These are phyloP conservation scores for Begonia loranthoides DNA, from an alignment of 306 rosid species.

Conservation along the genomic window DNA sequence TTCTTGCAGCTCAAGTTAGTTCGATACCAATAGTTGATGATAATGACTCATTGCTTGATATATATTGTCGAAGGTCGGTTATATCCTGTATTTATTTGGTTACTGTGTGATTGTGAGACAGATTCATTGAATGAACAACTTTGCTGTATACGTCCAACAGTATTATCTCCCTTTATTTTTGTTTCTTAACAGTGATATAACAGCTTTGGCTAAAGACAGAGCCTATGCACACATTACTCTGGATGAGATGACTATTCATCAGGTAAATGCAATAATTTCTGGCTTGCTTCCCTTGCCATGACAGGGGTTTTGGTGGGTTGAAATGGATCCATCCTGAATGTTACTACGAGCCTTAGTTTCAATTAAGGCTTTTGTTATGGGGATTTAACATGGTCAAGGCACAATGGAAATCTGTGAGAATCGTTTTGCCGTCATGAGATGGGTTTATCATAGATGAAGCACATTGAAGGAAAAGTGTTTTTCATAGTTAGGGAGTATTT, in stretches of 20 bases:
- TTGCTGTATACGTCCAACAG: neutral
- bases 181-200: conserved; percentile 60
- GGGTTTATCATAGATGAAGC: too few relatives aligned
- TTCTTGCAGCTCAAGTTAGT: conserved; percentile 50
- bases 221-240: conserved; percentile 80
- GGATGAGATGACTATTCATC: conserved; percentile 93
- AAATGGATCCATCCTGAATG: too few relatives aligned
- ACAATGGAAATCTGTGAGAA: too few relatives aligned
- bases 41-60: conserved; percentile 75
- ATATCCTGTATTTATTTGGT: neutral
- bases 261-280: conserved; percentile 28
- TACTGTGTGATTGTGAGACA: neutral
- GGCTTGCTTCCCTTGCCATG: too few relatives aligned
- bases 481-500: too few relatives aligned
- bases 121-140: neutral
- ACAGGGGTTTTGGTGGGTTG: too few relatives aligned
- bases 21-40: conserved; percentile 95
- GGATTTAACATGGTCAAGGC: too few relatives aligned
- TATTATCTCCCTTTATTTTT: neutral
- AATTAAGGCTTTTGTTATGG: too few relatives aligned
- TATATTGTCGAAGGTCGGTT: conserved; percentile 91
- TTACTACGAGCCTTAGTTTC: too few relatives aligned
- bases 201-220: conserved; percentile 97
- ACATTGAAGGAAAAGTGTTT: too few relatives aligned
- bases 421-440: too few relatives aligned